Evolutionary conservation across 768 basidiomycete genomes (phyloP).

Genomic region (Lactarius pseudohatsudake): DNA sequence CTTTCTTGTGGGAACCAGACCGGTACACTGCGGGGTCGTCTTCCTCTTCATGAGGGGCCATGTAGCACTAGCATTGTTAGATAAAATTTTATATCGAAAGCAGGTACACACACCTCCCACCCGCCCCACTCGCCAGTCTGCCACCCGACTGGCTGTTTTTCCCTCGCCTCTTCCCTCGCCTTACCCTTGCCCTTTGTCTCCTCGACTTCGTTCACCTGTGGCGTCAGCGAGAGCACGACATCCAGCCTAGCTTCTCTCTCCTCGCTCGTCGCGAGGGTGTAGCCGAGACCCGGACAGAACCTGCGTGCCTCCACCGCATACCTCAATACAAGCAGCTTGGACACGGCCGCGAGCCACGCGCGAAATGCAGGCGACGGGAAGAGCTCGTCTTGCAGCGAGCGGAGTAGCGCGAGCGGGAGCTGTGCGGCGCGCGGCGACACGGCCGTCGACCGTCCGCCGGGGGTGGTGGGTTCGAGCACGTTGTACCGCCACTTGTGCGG

Average conservation of each 20-base stretch:
- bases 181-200: conserved; percentile 33
- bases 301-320: conserved; percentile 79
- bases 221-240: conserved; percentile 83
- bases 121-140: conserved; percentile 81
- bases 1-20: conserved; percentile 38
- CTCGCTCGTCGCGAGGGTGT: conserved; percentile 89
- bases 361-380: conserved; percentile 83
- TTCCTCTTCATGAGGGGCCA: conserved; percentile 91
- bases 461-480: conserved; percentile 44
- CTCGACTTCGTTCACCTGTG: conserved; percentile 41
- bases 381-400: conserved; percentile 71
- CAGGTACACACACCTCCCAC: conserved; percentile 77
- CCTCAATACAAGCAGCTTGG: conserved; percentile 67
- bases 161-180: conserved; percentile 37
- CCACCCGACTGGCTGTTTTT: conserved; percentile 51
- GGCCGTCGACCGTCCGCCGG: conserved; percentile 42
- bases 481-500: conserved; percentile 96
- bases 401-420: conserved; percentile 58
- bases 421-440: conserved; percentile 54
- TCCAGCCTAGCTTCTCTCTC: conserved; percentile 81
- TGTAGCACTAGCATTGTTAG: conserved; percentile 66
- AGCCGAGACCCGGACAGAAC: conserved; percentile 91
- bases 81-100: neutral
- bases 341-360: conserved; percentile 81
- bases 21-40: conserved; percentile 96